These are phyloP conservation scores for Penicillium fuscoglaucum DNA, from an alignment of 2,329 filamentous ascomycete genomes.

Conservation along the genomic window DNA sequence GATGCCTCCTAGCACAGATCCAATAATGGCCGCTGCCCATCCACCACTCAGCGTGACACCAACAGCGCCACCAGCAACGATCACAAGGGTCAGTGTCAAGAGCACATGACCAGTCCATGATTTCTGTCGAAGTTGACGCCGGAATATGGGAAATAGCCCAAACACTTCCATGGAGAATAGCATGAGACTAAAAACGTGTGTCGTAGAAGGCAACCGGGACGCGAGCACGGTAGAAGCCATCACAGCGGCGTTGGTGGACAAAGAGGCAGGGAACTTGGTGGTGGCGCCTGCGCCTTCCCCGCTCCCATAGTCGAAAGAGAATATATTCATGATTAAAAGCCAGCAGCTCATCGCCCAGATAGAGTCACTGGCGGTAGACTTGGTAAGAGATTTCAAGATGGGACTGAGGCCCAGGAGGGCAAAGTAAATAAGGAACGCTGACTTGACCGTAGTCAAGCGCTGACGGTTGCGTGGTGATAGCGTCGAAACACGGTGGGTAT, in stretches of 20 bases:
- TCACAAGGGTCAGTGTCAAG: conserved; percentile 73
- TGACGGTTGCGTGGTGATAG: conserved; percentile 60
- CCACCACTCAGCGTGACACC: conserved; percentile 61
- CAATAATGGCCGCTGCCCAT: conserved; percentile 61
- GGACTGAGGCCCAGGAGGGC: conserved; percentile 88
- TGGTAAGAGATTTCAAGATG: conserved; percentile 94
- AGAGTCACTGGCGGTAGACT: conserved; percentile 85
- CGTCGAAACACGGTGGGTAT: conserved; percentile 31
- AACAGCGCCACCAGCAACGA: conserved; percentile 77
- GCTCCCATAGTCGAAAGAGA: conserved; percentile 95
- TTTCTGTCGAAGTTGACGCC: conserved; percentile 79
- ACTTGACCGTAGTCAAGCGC: conserved; percentile 81
- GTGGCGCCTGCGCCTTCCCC: conserved; percentile 44
- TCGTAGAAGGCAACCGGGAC: conserved; percentile 82
- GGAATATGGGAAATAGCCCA: conserved; percentile 93
- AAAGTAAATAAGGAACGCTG: conserved; percentile 87
- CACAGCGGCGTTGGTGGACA: conserved; percentile 92
- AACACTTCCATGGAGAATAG: conserved; percentile 98
- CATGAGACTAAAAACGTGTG: conserved; percentile 91
- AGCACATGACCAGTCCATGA: conserved; percentile 78
- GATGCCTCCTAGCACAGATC: conserved; percentile 73
- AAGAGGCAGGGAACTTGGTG: conserved; percentile 57
- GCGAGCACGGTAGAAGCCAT: conserved; percentile 96
- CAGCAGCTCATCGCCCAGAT: conserved; percentile 98
- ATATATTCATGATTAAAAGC: conserved; percentile 91